Conservation (phyloP, 768 basidiomycete genomes). For the Boletus eberwhitei region DNA sequence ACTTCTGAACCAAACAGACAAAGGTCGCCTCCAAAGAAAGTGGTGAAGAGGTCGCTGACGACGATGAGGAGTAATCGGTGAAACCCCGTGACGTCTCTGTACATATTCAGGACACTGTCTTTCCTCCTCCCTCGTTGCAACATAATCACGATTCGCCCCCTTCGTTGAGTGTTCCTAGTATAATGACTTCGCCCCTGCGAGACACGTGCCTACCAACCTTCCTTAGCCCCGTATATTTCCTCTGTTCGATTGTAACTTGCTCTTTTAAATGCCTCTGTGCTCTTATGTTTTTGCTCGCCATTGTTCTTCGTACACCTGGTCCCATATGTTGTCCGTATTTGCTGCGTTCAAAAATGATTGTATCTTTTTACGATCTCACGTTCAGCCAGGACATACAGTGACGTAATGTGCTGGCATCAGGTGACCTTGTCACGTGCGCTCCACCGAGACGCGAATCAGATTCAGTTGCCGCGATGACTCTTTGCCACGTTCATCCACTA, state of each 20-base stretch:
- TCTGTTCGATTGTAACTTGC: constrained; percentile 21
- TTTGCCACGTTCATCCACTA: not conserved
- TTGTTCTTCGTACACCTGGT: constrained; percentile 21
- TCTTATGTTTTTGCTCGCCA: constrained; percentile 26
- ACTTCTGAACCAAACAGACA: constrained; percentile 15
- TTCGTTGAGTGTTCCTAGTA: constrained; percentile 15
- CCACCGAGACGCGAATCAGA: not conserved
- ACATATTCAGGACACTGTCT: constrained; percentile 19
- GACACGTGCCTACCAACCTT: constrained; percentile 28
- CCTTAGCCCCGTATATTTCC: constrained; percentile 7
- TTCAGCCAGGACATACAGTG: not conserved
- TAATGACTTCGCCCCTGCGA: constrained; percentile 21
- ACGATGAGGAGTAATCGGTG: constrained; percentile 41
- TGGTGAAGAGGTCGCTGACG: constrained; percentile 34
- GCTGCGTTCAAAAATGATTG: constrained; percentile 29
- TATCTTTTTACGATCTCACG: constrained; percentile 24
- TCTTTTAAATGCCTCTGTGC: constrained; percentile 19
- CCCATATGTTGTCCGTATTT: constrained; percentile 30
- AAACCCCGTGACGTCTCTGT: constrained; percentile 1
- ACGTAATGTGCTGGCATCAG: constrained; percentile 5
- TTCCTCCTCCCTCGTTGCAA: constrained; percentile 2
- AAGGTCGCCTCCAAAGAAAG: constrained; percentile 36
- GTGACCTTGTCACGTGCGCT: constrained; percentile 19
- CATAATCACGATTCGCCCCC: constrained; percentile 18
- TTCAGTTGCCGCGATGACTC: not conserved